A percentile compares a stretch with the other conserved stretches of the same genome.
Conservation (phyloP, 2,329 filamentous ascomycete genomes). For the Neocatenulostroma microsporum region DNA sequence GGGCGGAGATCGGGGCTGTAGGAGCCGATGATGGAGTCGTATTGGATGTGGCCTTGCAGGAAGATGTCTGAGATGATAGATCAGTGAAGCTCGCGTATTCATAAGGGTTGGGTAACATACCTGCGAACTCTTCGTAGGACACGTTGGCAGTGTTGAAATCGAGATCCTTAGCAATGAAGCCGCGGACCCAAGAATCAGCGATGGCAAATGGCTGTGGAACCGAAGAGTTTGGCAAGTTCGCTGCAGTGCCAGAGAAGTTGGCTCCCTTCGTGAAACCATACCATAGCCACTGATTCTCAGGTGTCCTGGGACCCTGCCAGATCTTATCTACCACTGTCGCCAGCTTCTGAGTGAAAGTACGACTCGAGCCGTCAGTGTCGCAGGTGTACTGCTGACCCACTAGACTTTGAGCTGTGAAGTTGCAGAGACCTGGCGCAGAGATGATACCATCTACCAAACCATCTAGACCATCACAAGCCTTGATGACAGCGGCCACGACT, state of each 20-base stretch:
- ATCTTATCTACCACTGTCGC: slow-evolving; percentile 23
- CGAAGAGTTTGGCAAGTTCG: slow-evolving; percentile 6
- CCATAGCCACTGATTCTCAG: slow-evolving; percentile 21
- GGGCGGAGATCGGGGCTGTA: slow-evolving; percentile 29
- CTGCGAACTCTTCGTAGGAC: slow-evolving; percentile 14
- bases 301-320: slow-evolving; percentile 24
- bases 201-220: slow-evolving; percentile 22
- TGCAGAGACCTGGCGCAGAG: slow-evolving; percentile 19
- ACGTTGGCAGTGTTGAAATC: slow-evolving; percentile 27
- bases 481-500: slow-evolving; percentile 28
- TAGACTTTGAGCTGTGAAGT: slow-evolving; percentile 23
- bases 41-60: slow-evolving; percentile 18
- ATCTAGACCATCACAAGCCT: slow-evolving; percentile 30
- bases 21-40: slow-evolving; percentile 30
- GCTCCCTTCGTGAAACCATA: slow-evolving; percentile 14
- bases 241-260: slow-evolving; percentile 8
- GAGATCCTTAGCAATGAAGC: slow-evolving; percentile 28
- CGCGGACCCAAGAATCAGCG: slow-evolving; percentile 27
- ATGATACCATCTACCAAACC: slow-evolving; percentile 31
- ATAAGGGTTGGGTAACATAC: slow-evolving; percentile 3
- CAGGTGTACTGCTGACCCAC: slow-evolving; percentile 22
- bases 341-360: slow-evolving; percentile 21
- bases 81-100: not conserved
- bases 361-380: slow-evolving; percentile 10
- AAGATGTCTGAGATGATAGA: slow-evolving; percentile 4